phyloP scores from a whole-genome alignment of 2,329 filamentous ascomycete genomes.

The Aspergillus arachidicola region DNA sequence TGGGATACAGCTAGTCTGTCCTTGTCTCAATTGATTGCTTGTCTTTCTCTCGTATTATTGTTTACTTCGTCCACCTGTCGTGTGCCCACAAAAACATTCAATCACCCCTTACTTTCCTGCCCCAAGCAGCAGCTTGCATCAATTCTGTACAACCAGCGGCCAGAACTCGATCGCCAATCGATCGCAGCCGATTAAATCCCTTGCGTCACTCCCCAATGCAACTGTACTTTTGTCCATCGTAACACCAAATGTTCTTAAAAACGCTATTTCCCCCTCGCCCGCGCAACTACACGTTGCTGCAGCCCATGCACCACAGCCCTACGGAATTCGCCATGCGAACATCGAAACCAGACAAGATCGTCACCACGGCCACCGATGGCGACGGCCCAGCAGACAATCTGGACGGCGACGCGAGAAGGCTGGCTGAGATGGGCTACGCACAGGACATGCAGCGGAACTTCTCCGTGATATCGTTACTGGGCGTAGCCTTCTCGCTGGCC shows the following conservation, averaged over 20 bases:
- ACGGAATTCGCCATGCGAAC: background rate
- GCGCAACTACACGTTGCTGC: background rate
- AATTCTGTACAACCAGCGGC: background rate
- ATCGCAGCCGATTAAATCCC: background rate
- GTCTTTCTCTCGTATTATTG: background rate
- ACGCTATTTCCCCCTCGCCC: background rate
- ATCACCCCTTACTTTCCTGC: background rate
- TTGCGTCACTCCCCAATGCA: background rate
- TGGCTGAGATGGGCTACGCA: slow-evolving; percentile 51
- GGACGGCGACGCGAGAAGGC: slow-evolving; percentile 43
- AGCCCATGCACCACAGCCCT: background rate
- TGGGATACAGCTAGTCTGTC: background rate
- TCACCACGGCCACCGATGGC: background rate
- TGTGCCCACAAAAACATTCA: background rate
- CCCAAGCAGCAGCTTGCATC: background rate
- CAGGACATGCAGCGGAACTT: slow-evolving; percentile 51
- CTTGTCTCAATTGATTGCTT: background rate
- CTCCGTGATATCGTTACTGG: slow-evolving; percentile 51
- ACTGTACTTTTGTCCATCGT: background rate
- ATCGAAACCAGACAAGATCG: background rate
- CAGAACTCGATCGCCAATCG: background rate
- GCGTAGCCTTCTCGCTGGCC: slow-evolving; percentile 54
- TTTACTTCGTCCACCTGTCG: background rate
- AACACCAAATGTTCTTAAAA: background rate
- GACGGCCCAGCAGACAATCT: background rate